Percentiles rank a stretch among this genome's conserved stretches.
Conservation (phyloP, 805 yeast species). For the Candida mattraensis region DNA sequence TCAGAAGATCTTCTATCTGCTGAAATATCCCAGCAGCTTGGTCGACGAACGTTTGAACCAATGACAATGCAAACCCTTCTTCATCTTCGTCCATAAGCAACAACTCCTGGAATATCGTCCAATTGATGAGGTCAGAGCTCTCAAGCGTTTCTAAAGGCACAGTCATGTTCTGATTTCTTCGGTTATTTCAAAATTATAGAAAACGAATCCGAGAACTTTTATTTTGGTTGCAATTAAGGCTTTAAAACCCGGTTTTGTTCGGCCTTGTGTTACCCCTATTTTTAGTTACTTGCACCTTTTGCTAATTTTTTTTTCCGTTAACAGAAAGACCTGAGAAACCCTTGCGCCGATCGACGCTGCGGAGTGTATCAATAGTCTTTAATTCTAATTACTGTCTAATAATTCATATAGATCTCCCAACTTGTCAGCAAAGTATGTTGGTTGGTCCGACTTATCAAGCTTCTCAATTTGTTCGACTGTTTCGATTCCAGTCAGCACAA, state of each 20-base stretch:
- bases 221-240: no score
- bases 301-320: neutral
- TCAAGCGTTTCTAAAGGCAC: conserved; percentile 34
- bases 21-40: conserved; percentile 82
- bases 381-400: conserved; percentile 7
- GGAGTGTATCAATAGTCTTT: neutral
- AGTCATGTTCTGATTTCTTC: conserved; percentile 12
- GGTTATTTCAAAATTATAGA: no score
- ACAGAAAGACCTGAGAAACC: neutral
- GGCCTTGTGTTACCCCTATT: no score
- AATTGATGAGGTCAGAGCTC: conserved; percentile 71
- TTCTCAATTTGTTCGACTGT: conserved; percentile 59
- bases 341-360: conserved; percentile 5
- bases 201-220: no score
- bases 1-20: conserved; percentile 62
- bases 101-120: conserved; percentile 85
- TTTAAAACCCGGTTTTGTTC: no score
- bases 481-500: conserved; percentile 92
- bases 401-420: conserved; percentile 77
- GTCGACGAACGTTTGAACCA: conserved; percentile 82
- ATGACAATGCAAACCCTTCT: conserved; percentile 78
- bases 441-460: conserved; percentile 44
- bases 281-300: neutral
- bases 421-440: conserved; percentile 66
- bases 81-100: conserved; percentile 96